Evolutionary conservation across 306 rosid genomes (phyloP), one percentile per base, ranked within the genome.

Genomic region (Rubus idaeus): DNA sequence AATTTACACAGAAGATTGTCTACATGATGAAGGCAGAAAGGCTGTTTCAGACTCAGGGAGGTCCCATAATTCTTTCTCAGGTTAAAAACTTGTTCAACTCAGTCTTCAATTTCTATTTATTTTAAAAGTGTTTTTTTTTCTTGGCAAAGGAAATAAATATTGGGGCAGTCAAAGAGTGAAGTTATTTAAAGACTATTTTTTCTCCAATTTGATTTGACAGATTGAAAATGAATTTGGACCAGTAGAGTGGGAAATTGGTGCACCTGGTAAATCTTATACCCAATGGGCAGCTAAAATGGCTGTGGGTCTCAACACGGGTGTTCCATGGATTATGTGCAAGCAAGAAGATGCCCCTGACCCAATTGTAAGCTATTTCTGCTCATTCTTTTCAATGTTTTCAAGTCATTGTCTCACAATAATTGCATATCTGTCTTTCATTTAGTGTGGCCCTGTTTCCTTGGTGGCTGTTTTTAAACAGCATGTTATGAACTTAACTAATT

Each of bases 301-400:
- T 20, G 91, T 91, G 9, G 91, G 85, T 58, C 94, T 96, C 21
- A 47, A 80, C 72, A 96, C 99, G 13, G 99, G 97, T 0, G 99
- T 89, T 1, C 99, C 99, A 2, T 96, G 99, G 99, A 79, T 96
- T 73, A 96, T 96, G 99, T 96, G 99, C 90, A 96, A 96, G 88
- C 99, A 96, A 89, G 87, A 91, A 52, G 99, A 96, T 78, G 96
- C 99, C 81, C 99, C 99, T 52, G 97, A 89, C 62, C 99, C 99
- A 10, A 61, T 89, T 52, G 99, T 96, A 88, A 88, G 88, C 75
- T 56, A 64, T 40, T 55, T 60, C 10, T 37, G 26, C 14, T 6
- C 46, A 12, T 35, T 62, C 55, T 70, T 73, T 68, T 51, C 13
- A 26, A 13, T 4, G 76, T 58, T 75, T 53, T 7, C 30, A 2